These are phyloP conservation scores for Cladosporium sp. DNA, from an alignment of 2,329 filamentous ascomycete species.

Conservation along the genomic window DNA sequence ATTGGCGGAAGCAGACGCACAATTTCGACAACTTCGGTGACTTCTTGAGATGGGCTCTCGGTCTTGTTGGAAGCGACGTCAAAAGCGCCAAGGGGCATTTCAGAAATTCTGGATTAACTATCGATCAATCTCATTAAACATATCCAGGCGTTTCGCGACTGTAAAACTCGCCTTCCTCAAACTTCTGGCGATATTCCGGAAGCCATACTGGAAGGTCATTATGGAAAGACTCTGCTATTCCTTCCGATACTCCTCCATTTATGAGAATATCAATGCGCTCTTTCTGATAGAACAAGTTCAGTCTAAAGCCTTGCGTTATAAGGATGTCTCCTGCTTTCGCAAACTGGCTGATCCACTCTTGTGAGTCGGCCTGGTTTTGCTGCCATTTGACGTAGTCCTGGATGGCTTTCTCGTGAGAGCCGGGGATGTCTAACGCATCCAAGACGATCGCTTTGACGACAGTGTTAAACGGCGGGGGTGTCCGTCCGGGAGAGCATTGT, in stretches of 20 bases:
- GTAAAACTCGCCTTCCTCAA: neutral
- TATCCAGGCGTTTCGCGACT: neutral
- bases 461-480: neutral
- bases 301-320: neutral
- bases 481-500: neutral
- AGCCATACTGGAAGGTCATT: slow-evolving; percentile 2
- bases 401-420: neutral
- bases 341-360: slow-evolving; percentile 5
- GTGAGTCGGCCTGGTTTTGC: neutral
- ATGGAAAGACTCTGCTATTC: slow-evolving; percentile 4
- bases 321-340: slow-evolving; percentile 8
- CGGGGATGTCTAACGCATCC: neutral
- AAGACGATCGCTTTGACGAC: neutral
- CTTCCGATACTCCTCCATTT: neutral
- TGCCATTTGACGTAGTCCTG: slow-evolving; percentile 3
- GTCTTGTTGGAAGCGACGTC: slow-evolving; percentile 4
- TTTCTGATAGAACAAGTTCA: slow-evolving; percentile 5
- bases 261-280: neutral
- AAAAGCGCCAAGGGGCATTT: slow-evolving; percentile 12
- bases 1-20: slow-evolving; percentile 13
- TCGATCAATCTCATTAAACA: neutral
- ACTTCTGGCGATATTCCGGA: neutral
- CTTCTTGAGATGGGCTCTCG: slow-evolving; percentile 12
- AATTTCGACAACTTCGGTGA: slow-evolving; percentile 8
- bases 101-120: slow-evolving; percentile 9